These are phyloP conservation scores for Solanum etuberosum DNA, from an alignment of 257 asterid genomes.

Conservation along the genomic window DNA sequence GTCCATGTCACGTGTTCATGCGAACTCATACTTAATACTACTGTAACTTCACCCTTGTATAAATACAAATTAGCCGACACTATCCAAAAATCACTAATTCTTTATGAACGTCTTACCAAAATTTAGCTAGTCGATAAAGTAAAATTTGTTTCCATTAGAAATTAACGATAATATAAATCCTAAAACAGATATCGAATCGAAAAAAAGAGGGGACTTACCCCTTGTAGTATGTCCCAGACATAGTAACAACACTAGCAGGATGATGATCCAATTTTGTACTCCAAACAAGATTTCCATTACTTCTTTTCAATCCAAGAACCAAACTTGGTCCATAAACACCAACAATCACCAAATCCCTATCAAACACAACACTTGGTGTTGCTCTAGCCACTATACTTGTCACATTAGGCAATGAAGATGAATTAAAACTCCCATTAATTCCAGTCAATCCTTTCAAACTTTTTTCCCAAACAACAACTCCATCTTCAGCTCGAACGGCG, in stretches of 20 bases:
- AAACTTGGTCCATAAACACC: slow-evolving; percentile 39
- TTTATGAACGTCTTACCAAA: not conserved
- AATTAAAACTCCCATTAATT: slow-evolving; percentile 1
- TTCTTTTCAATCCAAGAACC: slow-evolving; percentile 24
- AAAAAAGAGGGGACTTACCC: slow-evolving; percentile 7
- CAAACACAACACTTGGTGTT: slow-evolving; percentile 31
- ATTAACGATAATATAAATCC: too few species aligned
- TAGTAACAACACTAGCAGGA: slow-evolving; percentile 34
- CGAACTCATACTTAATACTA: too few species aligned
- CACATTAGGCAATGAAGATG: not conserved
- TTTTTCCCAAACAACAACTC: slow-evolving; percentile 32
- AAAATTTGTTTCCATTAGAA: too few species aligned
- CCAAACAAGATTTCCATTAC: slow-evolving; percentile 40
- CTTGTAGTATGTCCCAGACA: slow-evolving; percentile 46
- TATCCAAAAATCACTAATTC: too few species aligned
- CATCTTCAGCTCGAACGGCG: slow-evolving; percentile 33
- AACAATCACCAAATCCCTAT: slow-evolving; percentile 25
- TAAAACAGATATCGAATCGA: too few species aligned
- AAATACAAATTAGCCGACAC: too few species aligned
- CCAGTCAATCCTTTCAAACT: slow-evolving; percentile 22
- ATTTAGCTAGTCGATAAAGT: not conserved
- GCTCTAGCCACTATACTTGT: slow-evolving; percentile 19
- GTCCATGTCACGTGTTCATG: too few species aligned
- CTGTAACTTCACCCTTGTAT: too few species aligned
- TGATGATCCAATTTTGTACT: slow-evolving; percentile 29